These are phyloP conservation scores for Echium plantagineum DNA, from an alignment of 257 asterid species.

Conservation along the genomic window DNA sequence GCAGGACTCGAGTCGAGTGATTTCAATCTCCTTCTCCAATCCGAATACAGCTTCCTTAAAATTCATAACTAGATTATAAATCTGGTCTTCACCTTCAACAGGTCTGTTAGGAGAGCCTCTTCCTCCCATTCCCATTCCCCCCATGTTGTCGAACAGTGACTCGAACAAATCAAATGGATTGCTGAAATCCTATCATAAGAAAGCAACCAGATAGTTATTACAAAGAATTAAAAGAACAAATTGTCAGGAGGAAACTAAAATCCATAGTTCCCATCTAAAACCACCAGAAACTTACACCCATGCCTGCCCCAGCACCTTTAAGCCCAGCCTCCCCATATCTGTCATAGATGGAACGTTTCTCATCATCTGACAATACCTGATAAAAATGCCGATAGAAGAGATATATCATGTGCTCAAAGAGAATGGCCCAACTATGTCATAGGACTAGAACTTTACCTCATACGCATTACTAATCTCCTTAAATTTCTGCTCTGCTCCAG, in stretches of 20 bases:
- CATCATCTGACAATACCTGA: conserved; percentile 89
- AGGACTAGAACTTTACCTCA: conserved; percentile 45
- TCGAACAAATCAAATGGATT: conserved; percentile 88
- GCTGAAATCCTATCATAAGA: conserved; percentile 68
- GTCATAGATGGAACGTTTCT: conserved; percentile 88
- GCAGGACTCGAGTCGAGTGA: conserved; percentile 83
- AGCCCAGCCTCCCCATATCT: conserved; percentile 96
- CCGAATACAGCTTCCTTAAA: conserved; percentile 97
- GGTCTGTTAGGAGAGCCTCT: conserved; percentile 64
- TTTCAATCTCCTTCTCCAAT: conserved; percentile 81
- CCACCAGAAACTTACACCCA: conserved; percentile 57
- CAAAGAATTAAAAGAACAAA: no score
- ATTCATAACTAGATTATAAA: conserved; percentile 57
- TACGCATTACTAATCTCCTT: conserved; percentile 96
- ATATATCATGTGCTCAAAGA: conserved; percentile 3
- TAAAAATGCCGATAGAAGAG: conserved; percentile 6
- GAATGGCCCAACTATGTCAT: background rate
- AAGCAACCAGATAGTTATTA: conserved; percentile 2
- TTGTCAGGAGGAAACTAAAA: no score
- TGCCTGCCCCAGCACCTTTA: conserved; percentile 65
- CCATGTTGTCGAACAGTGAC: conserved; percentile 76
- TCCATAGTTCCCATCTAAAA: no score
- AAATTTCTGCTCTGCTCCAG: conserved; percentile 86
- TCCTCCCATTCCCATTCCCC: conserved; percentile 83
- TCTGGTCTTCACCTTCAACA: conserved; percentile 89